Evolutionary conservation across 495 filamentous ascomycete species (phyloP).

Genomic region (Penicillium paxilli): DNA sequence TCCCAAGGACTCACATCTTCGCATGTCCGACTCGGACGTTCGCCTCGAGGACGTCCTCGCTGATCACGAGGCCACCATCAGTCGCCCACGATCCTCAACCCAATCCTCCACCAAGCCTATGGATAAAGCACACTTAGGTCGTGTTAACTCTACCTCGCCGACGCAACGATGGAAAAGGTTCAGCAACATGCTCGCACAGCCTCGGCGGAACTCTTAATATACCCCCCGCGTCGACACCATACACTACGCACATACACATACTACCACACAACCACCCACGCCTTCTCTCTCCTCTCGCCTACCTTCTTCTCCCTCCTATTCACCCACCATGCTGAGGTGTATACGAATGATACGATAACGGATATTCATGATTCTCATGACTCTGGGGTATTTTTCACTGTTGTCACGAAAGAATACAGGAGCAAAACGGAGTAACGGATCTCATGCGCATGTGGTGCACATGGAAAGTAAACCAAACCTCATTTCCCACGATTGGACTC

Average conservation of each 20-base stretch:
- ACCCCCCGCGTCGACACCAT: not conserved
- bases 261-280: not conserved
- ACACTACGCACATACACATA: not conserved
- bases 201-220: conserved; percentile 25
- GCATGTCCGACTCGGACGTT: conserved; percentile 45
- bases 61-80: conserved; percentile 44
- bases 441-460: not conserved
- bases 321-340: not conserved
- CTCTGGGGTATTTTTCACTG: not conserved
- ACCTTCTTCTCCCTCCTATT: not conserved
- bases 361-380: conserved; percentile 13
- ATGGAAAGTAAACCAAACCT: not conserved
- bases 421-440: not conserved
- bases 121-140: conserved; percentile 29
- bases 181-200: conserved; percentile 36
- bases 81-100: conserved; percentile 42
- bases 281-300: not conserved
- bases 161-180: conserved; percentile 43
- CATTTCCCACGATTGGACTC: not conserved
- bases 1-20: conserved; percentile 31
- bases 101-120: conserved; percentile 38
- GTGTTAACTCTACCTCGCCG: conserved; percentile 26
- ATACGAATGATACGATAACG: conserved; percentile 17
- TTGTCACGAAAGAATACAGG: not conserved
- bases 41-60: conserved; percentile 51